Evolutionary conservation across 2,329 filamentous ascomycete species (phyloP).

Genomic region (Huntiella bhutanensis): DNA sequence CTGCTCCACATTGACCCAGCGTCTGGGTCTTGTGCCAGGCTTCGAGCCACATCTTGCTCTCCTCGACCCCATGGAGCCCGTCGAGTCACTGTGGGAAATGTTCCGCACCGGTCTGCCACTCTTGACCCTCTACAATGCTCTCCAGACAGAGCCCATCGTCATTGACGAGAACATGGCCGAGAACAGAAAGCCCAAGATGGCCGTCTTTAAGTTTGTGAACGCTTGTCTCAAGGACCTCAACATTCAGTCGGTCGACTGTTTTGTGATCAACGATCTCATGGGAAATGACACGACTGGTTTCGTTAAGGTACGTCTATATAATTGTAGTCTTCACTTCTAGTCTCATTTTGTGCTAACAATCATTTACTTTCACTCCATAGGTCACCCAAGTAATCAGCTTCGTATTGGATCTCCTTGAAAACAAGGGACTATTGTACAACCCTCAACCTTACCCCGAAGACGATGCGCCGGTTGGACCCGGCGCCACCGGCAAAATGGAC

Average conservation of each 20-base stretch:
- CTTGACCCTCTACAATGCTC: conserved; percentile 71
- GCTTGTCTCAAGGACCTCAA: conserved; percentile 69
- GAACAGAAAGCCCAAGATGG: conserved; percentile 64
- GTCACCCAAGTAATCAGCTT: conserved; percentile 84
- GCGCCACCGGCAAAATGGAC: conserved; percentile 46
- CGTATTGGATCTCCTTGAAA: conserved; percentile 71
- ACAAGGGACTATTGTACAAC: conserved; percentile 53
- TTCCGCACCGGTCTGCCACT: conserved; percentile 70
- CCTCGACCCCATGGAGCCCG: conserved; percentile 54
- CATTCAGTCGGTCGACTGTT: conserved; percentile 65
- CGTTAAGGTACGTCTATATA: conserved; percentile 49
- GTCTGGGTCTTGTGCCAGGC: conserved; percentile 63
- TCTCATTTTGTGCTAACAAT: not conserved
- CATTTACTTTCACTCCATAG: conserved; percentile 14
- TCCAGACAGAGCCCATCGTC: conserved; percentile 51
- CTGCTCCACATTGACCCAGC: conserved; percentile 66
- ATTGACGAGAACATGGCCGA: conserved; percentile 47
- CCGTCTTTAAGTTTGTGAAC: conserved; percentile 82
- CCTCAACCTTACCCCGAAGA: conserved; percentile 38
- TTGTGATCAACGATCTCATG: conserved; percentile 80
- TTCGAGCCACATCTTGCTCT: conserved; percentile 60
- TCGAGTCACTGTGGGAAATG: conserved; percentile 78
- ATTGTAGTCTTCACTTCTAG: not conserved
- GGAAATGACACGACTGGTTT: conserved; percentile 93
- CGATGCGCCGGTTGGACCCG: conserved; percentile 21